Evolutionary conservation across 257 asterid species (phyloP), one percentile per base, ranked within the genome.

Genomic region (Mentha longifolia): DNA sequence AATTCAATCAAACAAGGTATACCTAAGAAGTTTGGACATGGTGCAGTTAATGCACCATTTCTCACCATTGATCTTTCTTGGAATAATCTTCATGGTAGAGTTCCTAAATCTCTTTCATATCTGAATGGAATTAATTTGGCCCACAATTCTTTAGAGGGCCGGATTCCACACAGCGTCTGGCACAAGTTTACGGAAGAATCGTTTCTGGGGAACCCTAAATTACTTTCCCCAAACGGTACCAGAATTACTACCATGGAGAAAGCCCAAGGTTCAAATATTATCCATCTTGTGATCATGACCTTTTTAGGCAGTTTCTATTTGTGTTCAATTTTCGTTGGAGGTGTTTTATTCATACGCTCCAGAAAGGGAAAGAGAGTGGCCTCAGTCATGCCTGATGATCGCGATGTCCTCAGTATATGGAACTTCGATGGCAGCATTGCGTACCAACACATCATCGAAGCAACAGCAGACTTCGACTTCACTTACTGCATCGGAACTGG

Each of bases 391-490:
- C 47, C 30, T 11, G 63, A 46, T 58, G 37, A 25, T 25, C 28
- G 37, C 5, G 37, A 33, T 6, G 7, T 33, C 5, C 7, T 33
- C 37, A 3, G 1, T 39, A 58, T 74, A 49, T 75, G 79, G 79
- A 58, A 73, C 37, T 74, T 1, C 39, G 74, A 74, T 5, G 80
- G 80, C 7, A 79, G 64, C 51, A 79, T 79, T 0, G 75, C 65
- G 0, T 57, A 74, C 9, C 42, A 70, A 41, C 35, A 74, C 41
- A 64, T 79, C 43, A 42, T 79, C 10, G 9, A 41, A 41, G 74
- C 77, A 1, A 74, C 77, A 1, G 51, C 31, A 41, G 67, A 74
- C 25, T 79, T 79, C 1, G 68, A 64, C 39, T 3, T 33, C 13
- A 41, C 9, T 0, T 22, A 67, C 30, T 74, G 79, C 70, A 75